Base-by-base conservation (phyloP, 1,139 yeast genomes). In the Pichia sp. region DNA sequence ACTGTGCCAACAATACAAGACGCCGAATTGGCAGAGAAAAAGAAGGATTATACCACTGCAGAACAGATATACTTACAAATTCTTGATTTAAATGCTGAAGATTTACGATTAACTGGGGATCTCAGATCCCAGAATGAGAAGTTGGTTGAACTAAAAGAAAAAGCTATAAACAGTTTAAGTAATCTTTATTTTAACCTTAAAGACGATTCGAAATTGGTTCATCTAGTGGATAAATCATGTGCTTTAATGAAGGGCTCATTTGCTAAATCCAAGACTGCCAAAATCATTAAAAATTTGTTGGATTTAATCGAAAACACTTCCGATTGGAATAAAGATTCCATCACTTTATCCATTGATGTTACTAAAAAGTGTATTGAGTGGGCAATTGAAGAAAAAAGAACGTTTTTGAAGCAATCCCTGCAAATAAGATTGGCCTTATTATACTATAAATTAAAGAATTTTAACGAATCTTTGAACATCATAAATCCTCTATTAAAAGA, bases 231-330 rank as follows among this genome's bases (percentile, higher is more conserved):
- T n/a, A 73, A 78, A 40, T 82, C 95, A 0, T 76, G 94, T 53
- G 68, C 68, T 6, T 75, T 83, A 26, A 79, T 90, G 70, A 45
- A 47, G 35, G 77, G 78, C 9, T 69, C 73, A 35, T 81, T 87
- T 61, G 96, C 98, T 43, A 92, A 92, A 67, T 85, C 96, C 29
- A 92, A 92, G 65, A 85, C 96, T 8, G 96, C 97, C 37, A 92
- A 90, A 63, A 85, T 92, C 46, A 81, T 83, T 50, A 80, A 75
- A 59, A 70, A 75, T 10, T 68, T 94, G 62, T 82, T 94, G 57
- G 97, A 92, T 59, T 69, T 78, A 52, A 80, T 87, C 57, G 90
- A 86, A 38, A 40, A 40, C 48, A 64, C 65, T 39, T 50, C 52
- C 35, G 44, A 46, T 3, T 72, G 75, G 52, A 16, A 29, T 23